phyloP scores from a whole-genome alignment of 2,329 filamentous ascomycete genomes.

The Chaetoscypha palmicola region DNA sequence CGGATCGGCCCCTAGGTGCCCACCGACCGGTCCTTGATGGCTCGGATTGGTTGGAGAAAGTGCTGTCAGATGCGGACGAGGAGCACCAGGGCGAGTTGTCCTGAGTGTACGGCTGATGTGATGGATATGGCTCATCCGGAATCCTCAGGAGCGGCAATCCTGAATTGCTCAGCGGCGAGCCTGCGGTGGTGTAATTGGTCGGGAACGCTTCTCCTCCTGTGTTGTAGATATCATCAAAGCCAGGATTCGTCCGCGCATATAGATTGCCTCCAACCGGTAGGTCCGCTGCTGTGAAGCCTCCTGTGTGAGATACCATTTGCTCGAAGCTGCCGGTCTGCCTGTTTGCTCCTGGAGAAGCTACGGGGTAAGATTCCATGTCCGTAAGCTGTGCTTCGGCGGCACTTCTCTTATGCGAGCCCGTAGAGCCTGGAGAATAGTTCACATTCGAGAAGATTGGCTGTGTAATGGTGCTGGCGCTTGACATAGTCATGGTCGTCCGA shows the following conservation, averaged over 20 bases:
- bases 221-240: slow-evolving; percentile 15
- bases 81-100: slow-evolving; percentile 29
- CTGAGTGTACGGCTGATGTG: slow-evolving; percentile 24
- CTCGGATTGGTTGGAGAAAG: slow-evolving; percentile 28
- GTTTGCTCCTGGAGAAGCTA: slow-evolving; percentile 18
- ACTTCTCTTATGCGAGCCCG: slow-evolving; percentile 16
- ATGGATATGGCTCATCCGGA: slow-evolving; percentile 25
- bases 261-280: slow-evolving; percentile 8
- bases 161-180: slow-evolving; percentile 2
- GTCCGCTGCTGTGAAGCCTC: slow-evolving; percentile 1
- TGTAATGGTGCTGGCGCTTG: slow-evolving; percentile 19
- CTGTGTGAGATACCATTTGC: slow-evolving; percentile 7
- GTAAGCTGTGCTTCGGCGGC: slow-evolving; percentile 18
- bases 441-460: slow-evolving; percentile 19
- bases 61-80: slow-evolving; percentile 27
- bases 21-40: slow-evolving; percentile 20
- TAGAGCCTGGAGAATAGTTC: slow-evolving; percentile 17
- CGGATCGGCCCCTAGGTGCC: slow-evolving; percentile 21
- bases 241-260: slow-evolving; percentile 8
- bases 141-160: slow-evolving; percentile 25
- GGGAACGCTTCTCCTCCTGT: slow-evolving; percentile 13
- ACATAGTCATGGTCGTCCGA: slow-evolving; percentile 20
- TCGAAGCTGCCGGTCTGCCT: slow-evolving; percentile 14
- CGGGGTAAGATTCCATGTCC: slow-evolving; percentile 16
- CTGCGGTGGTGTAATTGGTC: slow-evolving; percentile 11